These are phyloP conservation scores for Ophiostoma sp. DNA, from an alignment of 2,329 filamentous ascomycete genomes.

Conservation along the genomic window DNA sequence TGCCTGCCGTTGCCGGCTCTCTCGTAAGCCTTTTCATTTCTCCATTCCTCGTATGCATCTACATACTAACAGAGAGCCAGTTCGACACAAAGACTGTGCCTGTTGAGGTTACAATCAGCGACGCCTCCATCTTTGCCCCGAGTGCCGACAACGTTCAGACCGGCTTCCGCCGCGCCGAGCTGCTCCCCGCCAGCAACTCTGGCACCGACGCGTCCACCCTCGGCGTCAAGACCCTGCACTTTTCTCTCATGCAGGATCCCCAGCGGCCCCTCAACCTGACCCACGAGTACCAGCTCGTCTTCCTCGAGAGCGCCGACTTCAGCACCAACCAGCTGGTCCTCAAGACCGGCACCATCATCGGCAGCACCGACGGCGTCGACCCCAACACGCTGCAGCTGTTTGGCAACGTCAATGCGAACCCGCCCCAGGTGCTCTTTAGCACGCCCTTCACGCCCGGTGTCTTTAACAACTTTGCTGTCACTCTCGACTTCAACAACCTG, in stretches of 20 bases:
- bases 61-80: slow-evolving; percentile 26
- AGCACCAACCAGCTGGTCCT: slow-evolving; percentile 49
- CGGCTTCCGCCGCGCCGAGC: slow-evolving; percentile 56
- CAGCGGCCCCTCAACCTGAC: slow-evolving; percentile 50
- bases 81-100: slow-evolving; percentile 44
- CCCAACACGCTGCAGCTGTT: slow-evolving; percentile 43
- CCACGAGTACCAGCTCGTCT: slow-evolving; percentile 56
- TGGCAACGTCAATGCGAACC: slow-evolving; percentile 43
- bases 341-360: slow-evolving; percentile 50
- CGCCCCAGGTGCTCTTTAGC: slow-evolving; percentile 46
- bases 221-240: slow-evolving; percentile 58
- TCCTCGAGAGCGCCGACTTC: slow-evolving; percentile 44
- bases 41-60: background rate
- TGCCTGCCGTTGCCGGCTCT: slow-evolving; percentile 40
- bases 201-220: slow-evolving; percentile 47
- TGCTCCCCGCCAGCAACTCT: slow-evolving; percentile 46
- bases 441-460: slow-evolving; percentile 45
- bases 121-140: slow-evolving; percentile 55
- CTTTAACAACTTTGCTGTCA: slow-evolving; percentile 59
- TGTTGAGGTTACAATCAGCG: slow-evolving; percentile 50
- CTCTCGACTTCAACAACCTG: slow-evolving; percentile 47
- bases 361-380: slow-evolving; percentile 32
- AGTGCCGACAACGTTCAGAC: slow-evolving; percentile 45
- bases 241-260: slow-evolving; percentile 50
- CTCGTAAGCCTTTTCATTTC: slow-evolving; percentile 31